phyloP scores from a whole-genome alignment of 108 stramenopile species.

The Skeletonema menzelii region DNA sequence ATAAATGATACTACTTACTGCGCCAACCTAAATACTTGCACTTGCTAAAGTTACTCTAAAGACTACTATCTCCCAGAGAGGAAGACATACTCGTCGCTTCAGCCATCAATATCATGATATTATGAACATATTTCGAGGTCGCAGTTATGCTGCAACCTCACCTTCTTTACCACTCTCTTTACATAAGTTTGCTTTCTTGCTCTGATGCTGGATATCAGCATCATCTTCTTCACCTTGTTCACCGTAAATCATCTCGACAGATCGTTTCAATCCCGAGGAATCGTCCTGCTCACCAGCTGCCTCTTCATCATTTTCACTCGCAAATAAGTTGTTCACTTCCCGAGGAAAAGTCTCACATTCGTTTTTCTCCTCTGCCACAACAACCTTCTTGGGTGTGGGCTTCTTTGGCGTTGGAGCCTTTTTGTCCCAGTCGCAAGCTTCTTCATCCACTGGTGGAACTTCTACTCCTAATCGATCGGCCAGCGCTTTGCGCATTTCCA shows the following conservation, averaged over 20 bases:
- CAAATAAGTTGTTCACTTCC: background rate
- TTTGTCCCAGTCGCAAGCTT: conserved; percentile 50
- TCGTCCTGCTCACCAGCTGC: background rate
- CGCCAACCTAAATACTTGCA: background rate
- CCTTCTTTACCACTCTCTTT: conserved; percentile 6
- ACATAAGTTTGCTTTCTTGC: conserved; percentile 2
- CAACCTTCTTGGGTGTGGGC: conserved; percentile 32
- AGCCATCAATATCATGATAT: conserved; percentile 2
- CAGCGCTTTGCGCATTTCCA: conserved; percentile 73
- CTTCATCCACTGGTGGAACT: conserved; percentile 56
- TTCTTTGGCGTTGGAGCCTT: conserved; percentile 26
- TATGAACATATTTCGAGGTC: background rate
- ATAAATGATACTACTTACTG: background rate
- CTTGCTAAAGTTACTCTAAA: too few species aligned
- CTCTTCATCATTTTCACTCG: conserved; percentile 14
- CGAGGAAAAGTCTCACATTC: conserved; percentile 24
- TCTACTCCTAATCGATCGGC: conserved; percentile 77
- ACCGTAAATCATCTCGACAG: conserved; percentile 6
- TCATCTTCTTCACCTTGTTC: conserved; percentile 1
- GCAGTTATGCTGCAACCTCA: background rate
- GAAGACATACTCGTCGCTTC: background rate
- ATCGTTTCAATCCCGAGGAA: background rate
- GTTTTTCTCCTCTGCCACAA: conserved; percentile 43
- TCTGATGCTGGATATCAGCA: background rate
- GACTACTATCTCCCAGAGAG: background rate